Evolutionary conservation across 805 yeast species (phyloP).

Genomic region (Yamadazyma philogaea): DNA sequence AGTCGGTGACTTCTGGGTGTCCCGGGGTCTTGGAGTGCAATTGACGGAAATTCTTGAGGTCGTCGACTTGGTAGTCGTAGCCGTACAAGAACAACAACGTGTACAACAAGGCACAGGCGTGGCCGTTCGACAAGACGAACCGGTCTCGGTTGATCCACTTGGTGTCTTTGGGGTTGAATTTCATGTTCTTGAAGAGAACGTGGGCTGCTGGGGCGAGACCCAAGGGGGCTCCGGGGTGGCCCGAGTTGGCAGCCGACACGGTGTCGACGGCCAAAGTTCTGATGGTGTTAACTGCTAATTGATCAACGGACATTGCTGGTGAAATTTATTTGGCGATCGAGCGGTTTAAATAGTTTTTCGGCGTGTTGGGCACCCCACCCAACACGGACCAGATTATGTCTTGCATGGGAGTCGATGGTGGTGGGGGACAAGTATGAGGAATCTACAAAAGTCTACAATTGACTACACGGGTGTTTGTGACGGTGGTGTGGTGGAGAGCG

Average conservation of each 20-base stretch:
- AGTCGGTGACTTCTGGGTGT: constrained; percentile 83
- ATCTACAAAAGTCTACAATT: too few species aligned
- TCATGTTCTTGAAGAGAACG: constrained; percentile 74
- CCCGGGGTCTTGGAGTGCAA: constrained; percentile 90
- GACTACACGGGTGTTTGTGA: too few species aligned
- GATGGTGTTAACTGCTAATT: constrained; percentile 78
- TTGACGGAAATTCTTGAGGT: constrained; percentile 87
- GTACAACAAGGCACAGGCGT: constrained; percentile 88
- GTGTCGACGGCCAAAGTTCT: constrained; percentile 86
- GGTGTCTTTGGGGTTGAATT: constrained; percentile 86
- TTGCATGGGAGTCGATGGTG: too few species aligned
- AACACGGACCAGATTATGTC: too few species aligned
- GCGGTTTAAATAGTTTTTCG: not conserved
- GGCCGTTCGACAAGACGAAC: constrained; percentile 93
- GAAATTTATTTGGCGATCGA: not conserved
- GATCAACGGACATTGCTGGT: constrained; percentile 47
- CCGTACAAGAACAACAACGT: constrained; percentile 82
- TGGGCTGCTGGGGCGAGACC: constrained; percentile 97
- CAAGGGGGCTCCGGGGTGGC: constrained; percentile 99
- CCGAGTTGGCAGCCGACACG: constrained; percentile 84
- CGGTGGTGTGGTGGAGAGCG: too few species aligned
- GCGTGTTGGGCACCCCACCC: too few species aligned
- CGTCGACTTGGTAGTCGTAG: constrained; percentile 74
- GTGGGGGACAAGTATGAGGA: too few species aligned
- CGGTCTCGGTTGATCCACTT: constrained; percentile 93